Base-by-base conservation (phyloP, 169 alveolate species). In the Eimeria brunetti region DNA sequence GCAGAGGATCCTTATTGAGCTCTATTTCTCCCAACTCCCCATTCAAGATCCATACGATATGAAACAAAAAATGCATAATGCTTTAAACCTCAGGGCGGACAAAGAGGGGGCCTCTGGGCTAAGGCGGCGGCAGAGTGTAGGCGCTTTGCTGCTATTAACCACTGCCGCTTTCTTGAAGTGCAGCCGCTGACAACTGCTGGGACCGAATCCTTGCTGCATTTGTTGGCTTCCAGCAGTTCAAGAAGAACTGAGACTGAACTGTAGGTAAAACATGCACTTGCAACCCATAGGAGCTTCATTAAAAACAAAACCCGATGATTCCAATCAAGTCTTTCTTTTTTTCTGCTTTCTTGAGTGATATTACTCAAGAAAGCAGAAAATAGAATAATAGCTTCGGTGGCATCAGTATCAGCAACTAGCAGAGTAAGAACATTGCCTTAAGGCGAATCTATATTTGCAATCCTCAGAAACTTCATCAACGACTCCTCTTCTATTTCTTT, bases 91-190 rank as follows among this genome's bases (percentile, higher is more conserved):
- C 78, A 86, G 92, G 92, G 92, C 7, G 92, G 92, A 9, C 64
- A 86, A 8, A 60, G 92, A 49, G 22, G 44, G n/a, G 22, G 44
- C 41, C 67, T 41, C 6, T 86, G 92, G 92, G 81, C 81, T 38
- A 86, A 86, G 41, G 92, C 92, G 1, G 92, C 92, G 7, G 81
- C 81, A 58, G 92, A 58, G 80, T 86, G 92, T 33, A 81, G 92
- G 83, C 78, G 92, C 30, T 86, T 86, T 56, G 92, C 92, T 30
- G 81, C 67, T 5, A 62, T 62, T 14, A 81, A 86, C 24, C 92
- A 71, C 83, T 86, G 92, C 67, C 92, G 92, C 44, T 86, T 86
- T 38, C 92, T 86, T 49, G 92, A 86, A 86, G 92, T 86, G 67
- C 92, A 86, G 46, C 92, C 92, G 9, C 51, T 86, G 81, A 86